These are phyloP conservation scores for Hibiscus syriacus DNA, from an alignment of 345 rosid genomes.

Conservation along the genomic window DNA sequence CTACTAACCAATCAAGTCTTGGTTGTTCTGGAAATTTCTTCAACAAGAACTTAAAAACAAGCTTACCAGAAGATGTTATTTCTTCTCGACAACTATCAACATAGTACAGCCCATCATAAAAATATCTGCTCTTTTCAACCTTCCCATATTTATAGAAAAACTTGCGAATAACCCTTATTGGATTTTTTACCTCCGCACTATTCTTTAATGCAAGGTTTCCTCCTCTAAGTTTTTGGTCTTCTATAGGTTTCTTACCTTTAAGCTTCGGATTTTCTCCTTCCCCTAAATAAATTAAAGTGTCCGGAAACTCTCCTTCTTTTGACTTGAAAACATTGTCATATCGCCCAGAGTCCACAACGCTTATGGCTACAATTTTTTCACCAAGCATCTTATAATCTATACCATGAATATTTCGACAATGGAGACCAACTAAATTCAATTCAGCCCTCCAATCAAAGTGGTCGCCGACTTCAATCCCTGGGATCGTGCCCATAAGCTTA, in stretches of 20 bases:
- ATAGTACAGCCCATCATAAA: slow-evolving; percentile 65
- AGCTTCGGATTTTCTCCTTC: slow-evolving; percentile 53
- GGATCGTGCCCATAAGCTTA: slow-evolving; percentile 50
- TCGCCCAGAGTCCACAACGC: slow-evolving; percentile 66
- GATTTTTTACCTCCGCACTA: slow-evolving; percentile 29
- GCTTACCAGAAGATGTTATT: slow-evolving; percentile 46
- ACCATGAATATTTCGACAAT: slow-evolving; percentile 52
- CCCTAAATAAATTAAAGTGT: slow-evolving; percentile 55
- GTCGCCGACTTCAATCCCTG: slow-evolving; percentile 75
- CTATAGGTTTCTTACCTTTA: slow-evolving; percentile 44
- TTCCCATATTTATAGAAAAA: slow-evolving; percentile 19
- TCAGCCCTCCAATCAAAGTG: slow-evolving; percentile 66
- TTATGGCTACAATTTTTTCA: slow-evolving; percentile 38
- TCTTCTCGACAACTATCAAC: slow-evolving; percentile 49
- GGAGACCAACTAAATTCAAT: slow-evolving; percentile 63
- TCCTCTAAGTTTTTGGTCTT: slow-evolving; percentile 48
- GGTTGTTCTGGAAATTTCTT: slow-evolving; percentile 55
- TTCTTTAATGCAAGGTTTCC: slow-evolving; percentile 74
- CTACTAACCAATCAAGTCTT: slow-evolving; percentile 44
- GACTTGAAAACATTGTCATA: slow-evolving; percentile 54
- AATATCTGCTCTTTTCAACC: slow-evolving; percentile 16
- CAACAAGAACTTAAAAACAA: slow-evolving; percentile 57
- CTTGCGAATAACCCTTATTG: slow-evolving; percentile 70
- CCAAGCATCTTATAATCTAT: slow-evolving; percentile 49
- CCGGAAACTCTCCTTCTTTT: slow-evolving; percentile 10